Evolutionary conservation across 306 rosid species (phyloP).

Genomic region (Trifolium dubium): DNA sequence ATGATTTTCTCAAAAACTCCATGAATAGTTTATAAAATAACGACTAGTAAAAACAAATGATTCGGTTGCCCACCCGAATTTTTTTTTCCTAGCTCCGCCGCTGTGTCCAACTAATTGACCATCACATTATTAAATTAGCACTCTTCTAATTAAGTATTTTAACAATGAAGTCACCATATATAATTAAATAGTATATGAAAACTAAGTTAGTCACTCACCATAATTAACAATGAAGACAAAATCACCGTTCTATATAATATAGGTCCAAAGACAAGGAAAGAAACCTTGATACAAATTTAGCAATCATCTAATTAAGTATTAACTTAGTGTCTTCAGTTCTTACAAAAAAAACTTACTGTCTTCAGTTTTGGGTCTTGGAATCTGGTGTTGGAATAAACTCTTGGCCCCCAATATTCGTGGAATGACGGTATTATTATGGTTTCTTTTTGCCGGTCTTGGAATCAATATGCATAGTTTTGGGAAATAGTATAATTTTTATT

Average conservation of each 20-base stretch:
- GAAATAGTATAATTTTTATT: neutral
- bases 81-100: too few relatives aligned
- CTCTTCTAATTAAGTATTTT: too few relatives aligned
- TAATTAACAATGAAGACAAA: neutral
- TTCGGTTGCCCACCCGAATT: too few relatives aligned
- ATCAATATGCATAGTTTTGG: neutral
- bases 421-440: constrained; percentile 3
- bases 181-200: too few relatives aligned
- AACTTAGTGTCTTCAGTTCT: constrained; percentile 1
- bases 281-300: neutral
- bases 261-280: neutral
- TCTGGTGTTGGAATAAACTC: constrained; percentile 21
- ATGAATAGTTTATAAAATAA: too few relatives aligned
- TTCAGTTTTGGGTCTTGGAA: constrained; percentile 9
- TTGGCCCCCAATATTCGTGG: neutral
- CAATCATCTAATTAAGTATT: neutral
- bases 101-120: too few relatives aligned
- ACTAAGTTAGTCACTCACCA: too few relatives aligned
- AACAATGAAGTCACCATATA: too few relatives aligned
- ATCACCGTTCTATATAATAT: neutral
- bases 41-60: too few relatives aligned
- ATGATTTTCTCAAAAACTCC: too few relatives aligned
- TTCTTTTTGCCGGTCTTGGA: constrained; percentile 1
- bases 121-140: too few relatives aligned
- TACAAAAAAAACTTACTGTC: constrained; percentile 5